Evolutionary conservation across 2,329 filamentous ascomycete genomes (phyloP).

Genomic region (Aspergillus ibericus): DNA sequence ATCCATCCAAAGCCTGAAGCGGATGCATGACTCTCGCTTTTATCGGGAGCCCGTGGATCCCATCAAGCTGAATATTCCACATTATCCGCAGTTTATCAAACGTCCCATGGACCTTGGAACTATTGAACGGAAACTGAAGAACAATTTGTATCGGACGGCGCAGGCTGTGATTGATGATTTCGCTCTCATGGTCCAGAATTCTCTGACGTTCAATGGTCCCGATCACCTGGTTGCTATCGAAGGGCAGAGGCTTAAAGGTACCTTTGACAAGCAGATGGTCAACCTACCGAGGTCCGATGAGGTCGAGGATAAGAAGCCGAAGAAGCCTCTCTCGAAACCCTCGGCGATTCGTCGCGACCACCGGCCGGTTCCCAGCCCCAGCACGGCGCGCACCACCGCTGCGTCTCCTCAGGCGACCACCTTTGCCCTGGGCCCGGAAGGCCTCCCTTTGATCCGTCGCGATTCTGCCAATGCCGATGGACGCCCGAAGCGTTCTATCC

Average conservation of each 20-base stretch:
- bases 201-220: constrained; percentile 76
- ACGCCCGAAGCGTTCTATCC: constrained; percentile 89
- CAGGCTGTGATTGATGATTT: constrained; percentile 74
- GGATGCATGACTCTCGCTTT: constrained; percentile 74
- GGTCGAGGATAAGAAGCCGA: constrained; percentile 63
- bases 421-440: constrained; percentile 76
- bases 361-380: constrained; percentile 44
- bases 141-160: constrained; percentile 67
- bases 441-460: constrained; percentile 78
- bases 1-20: constrained; percentile 62
- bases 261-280: constrained; percentile 61
- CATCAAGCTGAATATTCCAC: constrained; percentile 72
- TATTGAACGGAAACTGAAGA: constrained; percentile 78
- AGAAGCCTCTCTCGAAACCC: constrained; percentile 45
- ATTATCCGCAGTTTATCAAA: constrained; percentile 69
- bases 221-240: constrained; percentile 71
- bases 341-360: constrained; percentile 52
- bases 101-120: constrained; percentile 81
- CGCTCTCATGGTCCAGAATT: constrained; percentile 75
- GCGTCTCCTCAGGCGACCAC: constrained; percentile 50
- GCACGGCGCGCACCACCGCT: constrained; percentile 34
- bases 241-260: constrained; percentile 61
- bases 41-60: constrained; percentile 78
- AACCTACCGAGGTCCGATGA: constrained; percentile 59
- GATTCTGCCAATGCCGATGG: constrained; percentile 77